Evolutionary conservation across 1,284 basidiomycete species (phyloP).

Genomic region (Tilletia horrida): DNA sequence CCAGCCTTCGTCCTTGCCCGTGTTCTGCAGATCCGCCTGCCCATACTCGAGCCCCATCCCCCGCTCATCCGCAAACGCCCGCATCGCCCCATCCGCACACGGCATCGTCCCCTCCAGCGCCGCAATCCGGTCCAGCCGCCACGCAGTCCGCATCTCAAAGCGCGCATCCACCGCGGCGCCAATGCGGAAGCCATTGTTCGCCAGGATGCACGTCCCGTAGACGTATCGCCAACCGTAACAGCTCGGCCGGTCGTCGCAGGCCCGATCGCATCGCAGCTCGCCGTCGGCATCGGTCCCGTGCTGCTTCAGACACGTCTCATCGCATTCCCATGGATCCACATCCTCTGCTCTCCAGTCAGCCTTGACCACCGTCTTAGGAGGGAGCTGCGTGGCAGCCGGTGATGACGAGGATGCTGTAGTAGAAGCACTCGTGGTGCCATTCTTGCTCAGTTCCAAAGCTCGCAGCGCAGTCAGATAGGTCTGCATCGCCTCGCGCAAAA

Average conservation of each 20-base stretch:
- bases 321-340: not conserved
- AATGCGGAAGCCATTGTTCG: slow-evolving; percentile 7
- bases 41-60: not conserved
- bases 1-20: slow-evolving; percentile 7
- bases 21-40: not conserved
- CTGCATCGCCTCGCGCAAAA: not conserved
- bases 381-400: too few relatives aligned
- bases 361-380: not conserved
- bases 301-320: not conserved
- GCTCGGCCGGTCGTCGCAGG: not conserved
- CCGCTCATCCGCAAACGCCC: not conserved
- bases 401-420: not conserved
- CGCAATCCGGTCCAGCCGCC: slow-evolving; percentile 9
- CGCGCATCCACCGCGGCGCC: not conserved
- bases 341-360: slow-evolving; percentile 5
- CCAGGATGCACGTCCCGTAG: not conserved
- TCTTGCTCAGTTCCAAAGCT: not conserved
- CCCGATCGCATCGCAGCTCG: not conserved
- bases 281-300: not conserved
- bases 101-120: slow-evolving; percentile 2
- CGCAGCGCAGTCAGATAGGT: not conserved
- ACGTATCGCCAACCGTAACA: slow-evolving; percentile 5
- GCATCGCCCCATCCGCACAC: not conserved
- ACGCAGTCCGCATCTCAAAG: not conserved
- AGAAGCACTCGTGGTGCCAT: not conserved